Percentiles rank a stretch among this genome's conserved stretches.
phyloP scores from a whole-genome alignment of 371 early-diverging fungal genomes.

The Chytridium lagenaria region DNA sequence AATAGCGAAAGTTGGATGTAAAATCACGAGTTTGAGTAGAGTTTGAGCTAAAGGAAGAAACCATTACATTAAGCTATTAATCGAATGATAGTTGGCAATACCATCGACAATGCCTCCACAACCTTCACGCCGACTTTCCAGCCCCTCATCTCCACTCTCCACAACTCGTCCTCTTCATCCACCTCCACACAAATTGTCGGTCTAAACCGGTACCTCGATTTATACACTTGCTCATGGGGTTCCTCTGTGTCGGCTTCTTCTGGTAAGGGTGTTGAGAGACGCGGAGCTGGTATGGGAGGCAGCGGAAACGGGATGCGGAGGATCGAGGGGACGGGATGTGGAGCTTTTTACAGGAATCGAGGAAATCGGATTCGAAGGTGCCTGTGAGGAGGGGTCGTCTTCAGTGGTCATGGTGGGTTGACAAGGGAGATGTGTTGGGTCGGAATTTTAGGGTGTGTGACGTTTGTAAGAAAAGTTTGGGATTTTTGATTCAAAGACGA shows the following conservation, averaged over 20 bases:
- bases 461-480: background rate
- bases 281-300: conserved; percentile 32
- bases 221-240: no score
- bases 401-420: background rate
- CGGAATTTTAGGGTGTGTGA: conserved; percentile 3
- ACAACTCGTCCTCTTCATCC: conserved; percentile 49
- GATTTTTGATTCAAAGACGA: background rate
- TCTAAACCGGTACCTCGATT: conserved; percentile 45
- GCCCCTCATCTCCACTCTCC: conserved; percentile 51
- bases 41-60: background rate
- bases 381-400: conserved; percentile 8
- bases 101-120: conserved; percentile 36
- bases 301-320: conserved; percentile 34
- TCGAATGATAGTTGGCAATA: conserved; percentile 36
- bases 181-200: conserved; percentile 48
- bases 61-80: conserved; percentile 47
- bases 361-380: conserved; percentile 49
- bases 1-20: no score
- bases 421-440: background rate
- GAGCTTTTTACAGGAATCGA: conserved; percentile 42
- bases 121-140: conserved; percentile 42
- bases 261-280: background rate
- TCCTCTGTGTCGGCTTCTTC: no score
- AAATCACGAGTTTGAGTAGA: no score
- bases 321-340: conserved; percentile 22